Conservation (phyloP, 2,329 filamentous ascomycete genomes). For the Neocucurbitaria cava region DNA sequence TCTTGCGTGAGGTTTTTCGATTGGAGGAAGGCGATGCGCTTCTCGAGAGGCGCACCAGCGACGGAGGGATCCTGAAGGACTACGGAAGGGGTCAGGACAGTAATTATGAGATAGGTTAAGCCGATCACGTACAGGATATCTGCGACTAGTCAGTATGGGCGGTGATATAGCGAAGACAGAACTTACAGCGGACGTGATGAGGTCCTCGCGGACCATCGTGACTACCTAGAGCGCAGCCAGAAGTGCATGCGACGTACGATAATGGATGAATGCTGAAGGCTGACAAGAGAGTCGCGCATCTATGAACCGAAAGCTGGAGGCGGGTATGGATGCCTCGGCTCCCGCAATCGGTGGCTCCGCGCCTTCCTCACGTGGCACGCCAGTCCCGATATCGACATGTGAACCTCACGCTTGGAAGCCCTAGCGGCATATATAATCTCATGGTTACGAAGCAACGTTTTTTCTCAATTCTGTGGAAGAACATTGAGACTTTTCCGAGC, state of each 20-base stretch:
- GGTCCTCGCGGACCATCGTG: slow-evolving; percentile 92
- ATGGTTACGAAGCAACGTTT: background rate
- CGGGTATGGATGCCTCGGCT: slow-evolving; percentile 26
- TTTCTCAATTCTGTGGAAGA: too few relatives aligned
- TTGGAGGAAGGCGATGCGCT: slow-evolving; percentile 88
- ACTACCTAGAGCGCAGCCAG: slow-evolving; percentile 26
- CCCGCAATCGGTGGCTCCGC: slow-evolving; percentile 16
- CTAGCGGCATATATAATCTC: background rate
- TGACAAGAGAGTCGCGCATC: slow-evolving; percentile 18
- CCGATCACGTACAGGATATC: slow-evolving; percentile 58
- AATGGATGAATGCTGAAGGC: slow-evolving; percentile 10
- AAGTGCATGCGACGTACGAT: slow-evolving; percentile 16
- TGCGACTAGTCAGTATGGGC: slow-evolving; percentile 40
- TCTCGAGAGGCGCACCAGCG: slow-evolving; percentile 86
- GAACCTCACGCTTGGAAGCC: background rate
- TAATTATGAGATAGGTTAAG: slow-evolving; percentile 2
- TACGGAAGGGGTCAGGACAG: slow-evolving; percentile 48
- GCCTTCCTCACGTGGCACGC: slow-evolving; percentile 12
- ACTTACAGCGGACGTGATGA: slow-evolving; percentile 76
- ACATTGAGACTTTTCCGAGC: too few relatives aligned
- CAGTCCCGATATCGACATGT: slow-evolving; percentile 8
- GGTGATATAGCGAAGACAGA: background rate
- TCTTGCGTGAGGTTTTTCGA: slow-evolving; percentile 98
- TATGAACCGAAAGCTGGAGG: slow-evolving; percentile 19
- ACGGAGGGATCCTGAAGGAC: slow-evolving; percentile 96